These are phyloP conservation scores for Mortierella sp. DNA, from an alignment of 371 early-diverging fungal genomes.

Conservation along the genomic window DNA sequence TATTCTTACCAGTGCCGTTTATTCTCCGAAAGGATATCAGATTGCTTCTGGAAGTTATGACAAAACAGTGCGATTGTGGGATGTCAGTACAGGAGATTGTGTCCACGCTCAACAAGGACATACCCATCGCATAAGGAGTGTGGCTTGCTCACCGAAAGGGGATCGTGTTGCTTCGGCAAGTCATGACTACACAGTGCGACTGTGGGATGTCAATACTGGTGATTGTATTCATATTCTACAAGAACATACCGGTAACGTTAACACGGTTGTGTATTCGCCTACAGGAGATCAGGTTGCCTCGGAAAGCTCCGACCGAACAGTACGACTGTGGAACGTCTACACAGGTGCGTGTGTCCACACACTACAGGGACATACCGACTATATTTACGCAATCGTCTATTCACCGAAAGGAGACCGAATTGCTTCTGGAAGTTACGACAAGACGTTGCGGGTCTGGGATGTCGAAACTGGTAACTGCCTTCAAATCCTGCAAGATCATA, in stretches of 20 bases:
- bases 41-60: background rate
- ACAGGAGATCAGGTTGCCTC: slow-evolving; percentile 3
- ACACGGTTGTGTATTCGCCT: background rate
- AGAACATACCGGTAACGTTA: background rate
- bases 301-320: background rate
- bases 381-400: background rate
- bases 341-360: background rate
- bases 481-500: background rate
- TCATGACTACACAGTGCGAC: slow-evolving; percentile 2
- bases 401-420: slow-evolving; percentile 1
- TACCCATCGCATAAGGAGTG: background rate
- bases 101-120: background rate
- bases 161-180: slow-evolving; percentile 3
- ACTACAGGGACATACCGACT: background rate
- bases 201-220: slow-evolving; percentile 10
- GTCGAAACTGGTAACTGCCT: background rate
- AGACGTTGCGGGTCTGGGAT: slow-evolving; percentile 12
- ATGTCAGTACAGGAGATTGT: background rate
- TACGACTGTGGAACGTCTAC: slow-evolving; percentile 5
- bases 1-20: background rate
- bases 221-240: background rate
- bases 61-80: background rate
- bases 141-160: slow-evolving; percentile 4
- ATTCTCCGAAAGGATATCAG: background rate
- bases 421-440: background rate